Base-by-base conservation (phyloP, 1,139 yeast genomes). In the Kodamaea arcana region DNA sequence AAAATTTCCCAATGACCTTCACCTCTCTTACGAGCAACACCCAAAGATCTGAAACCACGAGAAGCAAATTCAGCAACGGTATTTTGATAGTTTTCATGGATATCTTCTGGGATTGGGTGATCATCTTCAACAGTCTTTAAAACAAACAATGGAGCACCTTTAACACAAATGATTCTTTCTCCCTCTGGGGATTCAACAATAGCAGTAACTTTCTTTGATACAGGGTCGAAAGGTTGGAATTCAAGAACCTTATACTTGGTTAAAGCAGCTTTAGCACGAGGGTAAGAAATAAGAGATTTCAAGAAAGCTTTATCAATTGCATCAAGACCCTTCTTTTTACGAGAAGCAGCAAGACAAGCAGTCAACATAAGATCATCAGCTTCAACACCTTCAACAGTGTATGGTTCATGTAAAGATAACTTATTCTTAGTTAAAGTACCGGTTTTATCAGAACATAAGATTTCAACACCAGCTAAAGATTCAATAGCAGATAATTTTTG, bases 381-480 rank as follows among this genome's bases (percentile, higher is more conserved):
- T 65, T 90, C 95, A 56, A 92, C 97, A 77, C 98, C 98, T 62
- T 86, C 95, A 58, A 94, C 97, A 64, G 97, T 88, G 86, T 88
- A 92, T 60, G 98, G 98, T 71, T 90, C 97, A 72, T 88, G 94
- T 60, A 90, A 78, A 41, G 97, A 86, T 62, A 86, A 72, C 78
- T 88, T 90, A 84, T 90, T 90, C 79, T 90, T 90, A 74, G 97
- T 90, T 71, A 90, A 80, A 56, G 98, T 92, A 83, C 98, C 98
- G 63, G 98, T 90, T 78, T 90, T 90, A 72, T 90, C 98, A 51
- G 97, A 90, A 80, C 97, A 90, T 66, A 90, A 82, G 68, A 90
- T 88, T 73, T 90, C 97, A 61, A 90, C 97, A 83, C 97, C 97
- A 54, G 97, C 98, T 57, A 90, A 78, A 46, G 97, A 88, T 77